Conservation (phyloP, 2,329 filamentous ascomycete species). For the Colletotrichum scovillei region DNA sequence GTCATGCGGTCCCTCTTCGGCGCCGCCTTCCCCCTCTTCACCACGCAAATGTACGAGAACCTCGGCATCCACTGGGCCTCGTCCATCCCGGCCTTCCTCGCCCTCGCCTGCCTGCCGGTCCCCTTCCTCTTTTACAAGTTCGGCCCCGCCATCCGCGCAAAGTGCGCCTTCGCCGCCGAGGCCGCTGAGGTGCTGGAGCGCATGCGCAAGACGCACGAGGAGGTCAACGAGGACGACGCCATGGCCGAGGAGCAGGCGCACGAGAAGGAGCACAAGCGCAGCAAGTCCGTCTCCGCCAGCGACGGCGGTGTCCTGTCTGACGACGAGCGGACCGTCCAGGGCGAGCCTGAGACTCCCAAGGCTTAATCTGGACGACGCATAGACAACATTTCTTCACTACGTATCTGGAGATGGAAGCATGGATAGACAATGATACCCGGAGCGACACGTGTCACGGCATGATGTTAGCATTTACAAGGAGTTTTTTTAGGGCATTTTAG, state of each 20-base stretch:
- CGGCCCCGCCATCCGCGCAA: constrained; percentile 60
- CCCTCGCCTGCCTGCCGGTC: constrained; percentile 77
- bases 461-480: constrained; percentile 29
- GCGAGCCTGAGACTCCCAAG: constrained; percentile 16
- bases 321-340: constrained; percentile 32
- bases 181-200: constrained; percentile 69
- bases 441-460: constrained; percentile 13
- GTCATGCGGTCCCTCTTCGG: constrained; percentile 79
- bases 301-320: constrained; percentile 29
- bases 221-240: constrained; percentile 31
- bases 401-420: constrained; percentile 6
- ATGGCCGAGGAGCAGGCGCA: constrained; percentile 32
- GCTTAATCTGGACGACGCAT: not conserved
- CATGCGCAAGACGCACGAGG: constrained; percentile 46
- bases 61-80: constrained; percentile 82
- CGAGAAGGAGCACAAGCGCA: constrained; percentile 29
- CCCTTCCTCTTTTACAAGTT: constrained; percentile 83
- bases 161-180: constrained; percentile 66
- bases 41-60: constrained; percentile 65
- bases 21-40: constrained; percentile 80
- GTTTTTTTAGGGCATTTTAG: constrained; percentile 19
- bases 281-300: not conserved
- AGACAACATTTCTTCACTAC: not conserved
- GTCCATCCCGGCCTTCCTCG: constrained; percentile 79
- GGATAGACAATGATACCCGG: constrained; percentile 32